These are phyloP conservation scores for Dysphania ambrosioides DNA, from an alignment of 148 eudicot genomes.

Conservation along the genomic window DNA sequence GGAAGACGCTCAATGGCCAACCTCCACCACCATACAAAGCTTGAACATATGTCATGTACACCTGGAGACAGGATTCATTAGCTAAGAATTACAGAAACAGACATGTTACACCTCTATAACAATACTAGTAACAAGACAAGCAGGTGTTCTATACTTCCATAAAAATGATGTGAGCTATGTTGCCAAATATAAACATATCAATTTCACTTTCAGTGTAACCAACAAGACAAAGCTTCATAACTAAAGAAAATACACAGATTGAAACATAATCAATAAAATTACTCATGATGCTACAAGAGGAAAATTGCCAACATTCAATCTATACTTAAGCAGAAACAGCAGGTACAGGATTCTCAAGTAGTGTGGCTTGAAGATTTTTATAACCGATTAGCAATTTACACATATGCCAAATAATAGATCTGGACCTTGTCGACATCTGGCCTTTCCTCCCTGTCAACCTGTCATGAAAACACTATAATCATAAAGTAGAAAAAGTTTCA, in stretches of 20 bases:
- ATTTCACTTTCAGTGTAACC: not conserved
- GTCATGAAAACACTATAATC: slow-evolving; percentile 24
- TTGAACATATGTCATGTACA: slow-evolving; percentile 96
- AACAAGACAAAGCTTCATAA: not conserved
- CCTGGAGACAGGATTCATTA: slow-evolving; percentile 41
- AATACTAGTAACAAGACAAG: not conserved
- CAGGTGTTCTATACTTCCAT: not conserved
- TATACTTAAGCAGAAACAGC: too few species aligned
- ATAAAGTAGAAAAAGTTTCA: not conserved
- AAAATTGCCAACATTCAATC: too few species aligned
- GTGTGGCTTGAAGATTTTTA: too few species aligned
- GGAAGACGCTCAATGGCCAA: slow-evolving; percentile 90
- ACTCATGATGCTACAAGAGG: too few species aligned
- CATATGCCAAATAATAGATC: not conserved
- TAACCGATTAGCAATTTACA: too few species aligned
- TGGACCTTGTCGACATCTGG: slow-evolving; percentile 98
- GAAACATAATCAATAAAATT: not conserved
- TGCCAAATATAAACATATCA: not conserved
- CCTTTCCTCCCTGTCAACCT: slow-evolving; percentile 97
- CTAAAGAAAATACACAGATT: not conserved
- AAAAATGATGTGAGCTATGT: not conserved
- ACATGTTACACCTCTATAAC: not conserved
- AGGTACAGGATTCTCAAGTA: too few species aligned
- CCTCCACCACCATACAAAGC: slow-evolving; percentile 97
- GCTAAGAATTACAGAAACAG: not conserved